phyloP scores from a whole-genome alignment of 768 basidiomycete genomes.

The Lepiota brunneoincarnata region DNA sequence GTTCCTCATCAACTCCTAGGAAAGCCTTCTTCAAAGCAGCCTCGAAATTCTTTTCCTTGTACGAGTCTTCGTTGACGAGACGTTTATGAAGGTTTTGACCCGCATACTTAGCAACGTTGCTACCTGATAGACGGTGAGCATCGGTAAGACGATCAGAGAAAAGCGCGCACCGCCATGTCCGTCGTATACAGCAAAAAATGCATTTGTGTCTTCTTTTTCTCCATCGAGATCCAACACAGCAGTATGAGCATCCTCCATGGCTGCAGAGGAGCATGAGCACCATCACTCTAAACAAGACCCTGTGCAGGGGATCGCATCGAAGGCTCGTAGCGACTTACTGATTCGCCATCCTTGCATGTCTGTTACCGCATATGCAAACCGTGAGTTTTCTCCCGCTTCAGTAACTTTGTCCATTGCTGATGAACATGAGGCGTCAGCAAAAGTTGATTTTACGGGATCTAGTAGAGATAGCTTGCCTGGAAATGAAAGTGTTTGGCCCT shows the following conservation, averaged over 20 bases:
- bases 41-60: slow-evolving; percentile 66
- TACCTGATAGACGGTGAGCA: slow-evolving; percentile 45
- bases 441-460: background rate
- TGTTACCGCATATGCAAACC: slow-evolving; percentile 72
- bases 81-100: slow-evolving; percentile 83
- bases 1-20: slow-evolving; percentile 91
- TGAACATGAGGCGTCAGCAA: slow-evolving; percentile 14
- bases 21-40: slow-evolving; percentile 85
- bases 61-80: slow-evolving; percentile 68
- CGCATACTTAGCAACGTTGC: slow-evolving; percentile 82
- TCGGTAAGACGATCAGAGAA: background rate
- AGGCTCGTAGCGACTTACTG: slow-evolving; percentile 55
- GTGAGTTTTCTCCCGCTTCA: slow-evolving; percentile 65
- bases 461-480: slow-evolving; percentile 52
- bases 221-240: slow-evolving; percentile 68
- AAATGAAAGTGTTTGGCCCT: slow-evolving; percentile 87
- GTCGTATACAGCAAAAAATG: slow-evolving; percentile 97
- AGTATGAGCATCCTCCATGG: slow-evolving; percentile 97
- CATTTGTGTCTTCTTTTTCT: slow-evolving; percentile 44
- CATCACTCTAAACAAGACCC: slow-evolving; percentile 4
- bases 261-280: slow-evolving; percentile 37
- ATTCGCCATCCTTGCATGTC: slow-evolving; percentile 99
- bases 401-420: slow-evolving; percentile 83
- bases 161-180: slow-evolving; percentile 85
- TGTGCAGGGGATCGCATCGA: slow-evolving; percentile 7